Conservation (phyloP, 2,329 filamentous ascomycete genomes). For the Fusarium sacchari region DNA sequence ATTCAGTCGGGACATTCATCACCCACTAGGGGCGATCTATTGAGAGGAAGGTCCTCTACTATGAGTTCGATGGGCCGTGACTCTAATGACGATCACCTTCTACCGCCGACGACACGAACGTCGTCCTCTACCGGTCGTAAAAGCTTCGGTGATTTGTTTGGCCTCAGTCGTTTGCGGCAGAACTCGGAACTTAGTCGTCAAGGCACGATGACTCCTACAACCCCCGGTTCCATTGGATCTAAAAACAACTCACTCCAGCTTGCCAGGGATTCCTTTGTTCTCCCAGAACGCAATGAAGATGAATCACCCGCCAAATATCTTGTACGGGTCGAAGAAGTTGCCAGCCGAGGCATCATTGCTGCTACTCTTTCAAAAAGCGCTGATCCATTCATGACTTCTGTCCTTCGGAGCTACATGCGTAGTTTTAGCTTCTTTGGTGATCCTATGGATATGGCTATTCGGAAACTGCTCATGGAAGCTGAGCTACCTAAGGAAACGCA, state of each 20-base stretch:
- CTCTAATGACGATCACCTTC: conserved; percentile 75
- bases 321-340: conserved; percentile 80
- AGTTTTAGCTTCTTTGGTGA: conserved; percentile 96
- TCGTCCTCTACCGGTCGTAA: conserved; percentile 92
- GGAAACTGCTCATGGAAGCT: conserved; percentile 95
- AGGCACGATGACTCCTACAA: conserved; percentile 74
- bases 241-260: conserved; percentile 87
- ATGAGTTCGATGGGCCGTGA: conserved; percentile 82
- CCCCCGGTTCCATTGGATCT: conserved; percentile 75
- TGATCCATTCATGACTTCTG: conserved; percentile 83
- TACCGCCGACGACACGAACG: conserved; percentile 74
- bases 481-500: conserved; percentile 97
- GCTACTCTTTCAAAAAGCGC: conserved; percentile 86
- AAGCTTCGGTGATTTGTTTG: conserved; percentile 91
- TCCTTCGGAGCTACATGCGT: conserved; percentile 93
- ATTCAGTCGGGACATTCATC: conserved; percentile 73
- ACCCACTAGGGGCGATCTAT: conserved; percentile 67
- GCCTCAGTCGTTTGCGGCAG: conserved; percentile 80
- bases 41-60: conserved; percentile 86
- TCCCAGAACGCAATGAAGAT: conserved; percentile 84
- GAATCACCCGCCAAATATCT: conserved; percentile 93
- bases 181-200: conserved; percentile 79
- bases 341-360: conserved; percentile 85
- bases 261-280: conserved; percentile 72
- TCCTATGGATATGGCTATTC: conserved; percentile 96